phyloP scores from a whole-genome alignment of 1,284 basidiomycete genomes.

The Cryptococcus sp. region DNA sequence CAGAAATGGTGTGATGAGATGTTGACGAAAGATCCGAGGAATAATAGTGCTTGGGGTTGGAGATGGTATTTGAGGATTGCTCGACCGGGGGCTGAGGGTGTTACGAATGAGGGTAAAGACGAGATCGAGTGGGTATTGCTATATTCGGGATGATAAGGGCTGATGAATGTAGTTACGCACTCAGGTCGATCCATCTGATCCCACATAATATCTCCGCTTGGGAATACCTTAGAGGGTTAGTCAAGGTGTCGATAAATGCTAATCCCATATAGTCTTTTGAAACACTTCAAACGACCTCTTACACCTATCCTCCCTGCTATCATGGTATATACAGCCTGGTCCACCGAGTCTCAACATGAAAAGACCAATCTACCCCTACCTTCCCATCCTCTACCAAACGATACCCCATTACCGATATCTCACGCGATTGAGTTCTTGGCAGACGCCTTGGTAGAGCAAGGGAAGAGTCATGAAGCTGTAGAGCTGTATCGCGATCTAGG shows the following conservation, averaged over 20 bases:
- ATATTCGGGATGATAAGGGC: neutral
- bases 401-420: slow-evolving; percentile 67
- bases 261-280: slow-evolving; percentile 50
- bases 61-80: slow-evolving; percentile 88
- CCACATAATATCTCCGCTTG: slow-evolving; percentile 89
- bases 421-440: slow-evolving; percentile 81
- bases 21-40: slow-evolving; percentile 73
- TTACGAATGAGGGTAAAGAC: slow-evolving; percentile 50
- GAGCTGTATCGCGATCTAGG: slow-evolving; percentile 70
- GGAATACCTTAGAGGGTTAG: slow-evolving; percentile 79
- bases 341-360: neutral
- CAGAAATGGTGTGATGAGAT: slow-evolving; percentile 70
- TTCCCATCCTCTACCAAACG: slow-evolving; percentile 44
- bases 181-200: slow-evolving; percentile 73
- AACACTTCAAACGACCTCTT: slow-evolving; percentile 53
- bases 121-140: slow-evolving; percentile 65
- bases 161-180: slow-evolving; percentile 53
- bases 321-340: slow-evolving; percentile 53
- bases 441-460: slow-evolving; percentile 64
- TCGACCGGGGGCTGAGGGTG: slow-evolving; percentile 51
- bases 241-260: slow-evolving; percentile 33
- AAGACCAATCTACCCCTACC: slow-evolving; percentile 13
- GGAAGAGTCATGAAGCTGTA: slow-evolving; percentile 48
- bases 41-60: slow-evolving; percentile 99
- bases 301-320: slow-evolving; percentile 59